Base-by-base conservation (phyloP, 2,329 filamentous ascomycete genomes). In the Alternaria sp. region DNA sequence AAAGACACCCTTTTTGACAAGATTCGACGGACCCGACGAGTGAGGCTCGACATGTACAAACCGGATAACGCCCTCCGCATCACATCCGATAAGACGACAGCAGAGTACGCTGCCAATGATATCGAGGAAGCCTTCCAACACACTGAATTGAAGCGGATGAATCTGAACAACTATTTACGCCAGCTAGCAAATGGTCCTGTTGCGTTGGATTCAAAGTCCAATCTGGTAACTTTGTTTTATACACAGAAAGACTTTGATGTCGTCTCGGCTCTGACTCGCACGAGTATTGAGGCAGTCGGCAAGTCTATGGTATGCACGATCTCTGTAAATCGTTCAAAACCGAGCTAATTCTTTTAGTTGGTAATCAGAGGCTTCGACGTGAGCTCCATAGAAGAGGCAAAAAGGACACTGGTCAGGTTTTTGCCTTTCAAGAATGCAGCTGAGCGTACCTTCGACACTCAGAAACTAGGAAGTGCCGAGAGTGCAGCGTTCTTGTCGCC, bases 81-180 rank as follows among this genome's bases (percentile, higher is more conserved):
- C 30, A 81, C 75, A 8, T 78, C 77, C 28, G 74, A 79, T 57
- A 79, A 79, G 50, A 75, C 58, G 49, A 77, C 70, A 23, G 75
- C 77, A 13, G 76, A 79, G 47, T 78, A 79, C 51, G 74, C 75
- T 7, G 76, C 77, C 4, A 69, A 77, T 45, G 79, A 81, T 54
- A 64, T 81, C 25, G 71, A 77, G 49, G 55, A 68, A 11, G 64
- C 70, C 1, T 54, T 80, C 21, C 54, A 65, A 28, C 63, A 68
- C 15, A 64, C 68, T 3, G 65, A 67, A n/a, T 23, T 52, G 2
- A 61, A 59, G 11, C 64, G 58, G 13, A 69, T 79, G 50, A 44
- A 71, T 15, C 36, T 79, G 7, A 61, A 62, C 9, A 59, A 57
- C 6, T 80, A 77, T 71, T 26, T 62, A 30, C 65, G 54, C 3